Evolutionary conservation across 176 grass and related monocot species (phyloP).

Genomic region (Oryza longistaminata): DNA sequence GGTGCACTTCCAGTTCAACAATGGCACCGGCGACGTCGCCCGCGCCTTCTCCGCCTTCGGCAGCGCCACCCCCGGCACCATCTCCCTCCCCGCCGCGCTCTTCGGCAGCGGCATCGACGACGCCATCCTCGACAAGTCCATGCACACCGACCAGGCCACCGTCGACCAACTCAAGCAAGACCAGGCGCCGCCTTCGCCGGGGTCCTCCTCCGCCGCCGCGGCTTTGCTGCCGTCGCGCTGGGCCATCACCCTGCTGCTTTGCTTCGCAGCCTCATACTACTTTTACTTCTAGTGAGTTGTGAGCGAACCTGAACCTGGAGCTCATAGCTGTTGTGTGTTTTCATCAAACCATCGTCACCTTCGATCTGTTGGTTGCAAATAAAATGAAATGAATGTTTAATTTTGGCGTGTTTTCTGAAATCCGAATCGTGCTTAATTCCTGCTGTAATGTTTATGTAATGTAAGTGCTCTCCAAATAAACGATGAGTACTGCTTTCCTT

Average conservation of each 20-base stretch:
- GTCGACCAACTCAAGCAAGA: slow-evolving; percentile 10
- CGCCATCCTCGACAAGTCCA: slow-evolving; percentile 32
- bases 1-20: slow-evolving; percentile 53
- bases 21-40: background rate
- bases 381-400: background rate
- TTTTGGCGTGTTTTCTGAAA: background rate
- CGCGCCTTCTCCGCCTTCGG: slow-evolving; percentile 47
- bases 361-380: background rate
- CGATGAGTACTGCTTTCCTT: background rate
- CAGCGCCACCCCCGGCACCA: slow-evolving; percentile 44
- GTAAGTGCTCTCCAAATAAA: background rate
- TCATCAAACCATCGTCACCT: background rate
- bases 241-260: background rate
- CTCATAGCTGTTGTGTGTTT: too few species aligned
- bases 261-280: background rate
- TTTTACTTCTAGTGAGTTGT: background rate
- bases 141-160: slow-evolving; percentile 24
- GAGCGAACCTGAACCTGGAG: background rate
- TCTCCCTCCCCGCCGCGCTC: slow-evolving; percentile 7
- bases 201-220: background rate
- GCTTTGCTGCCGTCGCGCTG: background rate
- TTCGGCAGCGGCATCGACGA: slow-evolving; percentile 41
- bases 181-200: background rate
- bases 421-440: background rate
- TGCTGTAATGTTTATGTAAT: background rate